A percentile compares a stretch with the other conserved stretches of the same genome.
Conservation (phyloP, 139 green algal species). For the Coelastrella sp. region DNA sequence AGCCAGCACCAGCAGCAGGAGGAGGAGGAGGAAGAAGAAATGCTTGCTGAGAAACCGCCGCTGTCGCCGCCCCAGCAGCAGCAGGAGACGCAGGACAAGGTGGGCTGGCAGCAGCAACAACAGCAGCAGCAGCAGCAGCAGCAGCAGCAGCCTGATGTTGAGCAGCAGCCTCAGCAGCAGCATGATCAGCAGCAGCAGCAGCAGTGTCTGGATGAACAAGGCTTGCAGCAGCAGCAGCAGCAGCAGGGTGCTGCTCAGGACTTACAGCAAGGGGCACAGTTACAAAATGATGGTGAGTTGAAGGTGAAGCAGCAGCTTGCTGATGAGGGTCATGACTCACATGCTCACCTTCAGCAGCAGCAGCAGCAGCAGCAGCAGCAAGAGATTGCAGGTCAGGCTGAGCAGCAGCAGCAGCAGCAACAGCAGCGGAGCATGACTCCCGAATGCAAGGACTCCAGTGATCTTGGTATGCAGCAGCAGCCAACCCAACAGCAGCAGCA, state of each 20-base stretch:
- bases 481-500: background rate
- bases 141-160: background rate
- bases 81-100: background rate
- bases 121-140: background rate
- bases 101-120: slow-evolving; percentile 4
- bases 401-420: background rate
- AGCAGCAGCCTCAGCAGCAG: background rate
- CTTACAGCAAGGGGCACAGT: too few species aligned
- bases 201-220: background rate
- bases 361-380: background rate
- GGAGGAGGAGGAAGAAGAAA: background rate
- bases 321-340: too few species aligned
- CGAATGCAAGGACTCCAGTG: background rate
- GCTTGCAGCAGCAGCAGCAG: background rate
- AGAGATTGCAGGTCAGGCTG: too few species aligned
- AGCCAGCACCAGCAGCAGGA: background rate
- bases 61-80: background rate
- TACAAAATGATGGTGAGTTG: too few species aligned
- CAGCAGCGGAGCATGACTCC: background rate
- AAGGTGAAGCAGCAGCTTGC: too few species aligned
- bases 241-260: too few species aligned
- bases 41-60: background rate
- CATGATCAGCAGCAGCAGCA: background rate
- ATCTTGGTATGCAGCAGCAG: background rate
- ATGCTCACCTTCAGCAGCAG: background rate